Percentiles rank a stretch among this genome's conserved stretches.
Conservation (phyloP, 1,284 basidiomycete species). For the Acaromyces ingoldii region DNA sequence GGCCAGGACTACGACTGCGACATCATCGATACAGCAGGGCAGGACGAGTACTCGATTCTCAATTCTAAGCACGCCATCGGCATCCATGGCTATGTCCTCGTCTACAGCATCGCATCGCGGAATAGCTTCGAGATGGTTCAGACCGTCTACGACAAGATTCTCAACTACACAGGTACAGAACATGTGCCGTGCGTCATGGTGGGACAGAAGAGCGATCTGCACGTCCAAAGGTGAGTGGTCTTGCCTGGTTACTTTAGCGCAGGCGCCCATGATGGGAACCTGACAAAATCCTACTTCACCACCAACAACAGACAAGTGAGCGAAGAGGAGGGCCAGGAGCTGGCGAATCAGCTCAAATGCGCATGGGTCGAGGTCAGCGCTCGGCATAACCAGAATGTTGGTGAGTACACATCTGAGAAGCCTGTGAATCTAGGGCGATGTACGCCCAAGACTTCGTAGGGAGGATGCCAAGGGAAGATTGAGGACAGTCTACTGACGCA, state of each 20-base stretch:
- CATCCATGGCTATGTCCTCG: conserved; percentile 79
- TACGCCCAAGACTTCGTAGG: no score
- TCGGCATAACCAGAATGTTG: conserved; percentile 47
- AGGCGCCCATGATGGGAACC: not conserved
- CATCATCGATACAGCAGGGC: conserved; percentile 97
- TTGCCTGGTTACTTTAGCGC: not conserved
- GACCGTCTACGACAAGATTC: conserved; percentile 94
- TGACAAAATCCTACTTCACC: not conserved
- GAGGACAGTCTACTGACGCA: no score
- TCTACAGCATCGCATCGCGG: conserved; percentile 88
- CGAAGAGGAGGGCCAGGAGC: conserved; percentile 46
- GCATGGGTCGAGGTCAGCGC: conserved; percentile 49
- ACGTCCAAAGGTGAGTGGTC: conserved; percentile 60
- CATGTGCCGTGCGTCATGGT: conserved; percentile 93
- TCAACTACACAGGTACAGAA: conserved; percentile 83
- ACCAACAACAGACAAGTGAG: conserved; percentile 35
- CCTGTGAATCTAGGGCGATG: no score
- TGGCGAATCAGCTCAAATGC: conserved; percentile 39
- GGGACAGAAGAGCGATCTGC: conserved; percentile 86
- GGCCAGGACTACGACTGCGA: conserved; percentile 86
- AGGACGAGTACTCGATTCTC: conserved; percentile 79
- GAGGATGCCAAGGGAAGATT: no score
- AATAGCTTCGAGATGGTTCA: conserved; percentile 94
- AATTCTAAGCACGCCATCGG: conserved; percentile 76
- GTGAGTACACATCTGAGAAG: conserved; percentile 10